These are phyloP conservation scores for Claviceps cyperi DNA, from an alignment of 2,329 filamentous ascomycete species.

Conservation along the genomic window DNA sequence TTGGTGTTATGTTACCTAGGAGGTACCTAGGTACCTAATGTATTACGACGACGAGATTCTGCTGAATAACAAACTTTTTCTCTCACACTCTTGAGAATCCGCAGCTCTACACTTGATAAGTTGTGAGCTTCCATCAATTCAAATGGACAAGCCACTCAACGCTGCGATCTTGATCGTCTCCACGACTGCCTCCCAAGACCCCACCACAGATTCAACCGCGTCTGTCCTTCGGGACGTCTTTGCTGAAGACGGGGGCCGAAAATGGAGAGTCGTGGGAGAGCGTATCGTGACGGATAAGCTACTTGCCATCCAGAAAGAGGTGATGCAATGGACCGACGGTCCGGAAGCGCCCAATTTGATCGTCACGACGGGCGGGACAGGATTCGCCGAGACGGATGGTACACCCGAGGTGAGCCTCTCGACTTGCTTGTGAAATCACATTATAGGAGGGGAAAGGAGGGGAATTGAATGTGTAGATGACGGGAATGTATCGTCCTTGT, in stretches of 20 bases:
- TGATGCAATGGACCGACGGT: constrained; percentile 61
- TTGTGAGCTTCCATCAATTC: neutral
- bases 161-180: constrained; percentile 78
- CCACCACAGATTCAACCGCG: constrained; percentile 63
- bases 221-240: constrained; percentile 56
- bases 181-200: constrained; percentile 71
- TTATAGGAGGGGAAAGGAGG: no score
- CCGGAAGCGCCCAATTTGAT: constrained; percentile 55
- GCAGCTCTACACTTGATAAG: neutral
- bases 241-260: constrained; percentile 45
- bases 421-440: neutral
- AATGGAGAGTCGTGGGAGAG: constrained; percentile 56
- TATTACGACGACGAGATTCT: no score
- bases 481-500: neutral
- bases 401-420: constrained; percentile 62
- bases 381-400: constrained; percentile 70
- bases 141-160: constrained; percentile 35
- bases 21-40: no score
- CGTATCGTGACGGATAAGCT: constrained; percentile 70
- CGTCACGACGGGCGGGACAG: constrained; percentile 82
- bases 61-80: neutral
- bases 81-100: neutral
- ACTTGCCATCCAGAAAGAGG: constrained; percentile 56
- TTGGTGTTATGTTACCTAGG: neutral
- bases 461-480: neutral